phyloP scores from a whole-genome alignment of 1,284 basidiomycete species.

The Cutaneotrichosporon sp. region DNA sequence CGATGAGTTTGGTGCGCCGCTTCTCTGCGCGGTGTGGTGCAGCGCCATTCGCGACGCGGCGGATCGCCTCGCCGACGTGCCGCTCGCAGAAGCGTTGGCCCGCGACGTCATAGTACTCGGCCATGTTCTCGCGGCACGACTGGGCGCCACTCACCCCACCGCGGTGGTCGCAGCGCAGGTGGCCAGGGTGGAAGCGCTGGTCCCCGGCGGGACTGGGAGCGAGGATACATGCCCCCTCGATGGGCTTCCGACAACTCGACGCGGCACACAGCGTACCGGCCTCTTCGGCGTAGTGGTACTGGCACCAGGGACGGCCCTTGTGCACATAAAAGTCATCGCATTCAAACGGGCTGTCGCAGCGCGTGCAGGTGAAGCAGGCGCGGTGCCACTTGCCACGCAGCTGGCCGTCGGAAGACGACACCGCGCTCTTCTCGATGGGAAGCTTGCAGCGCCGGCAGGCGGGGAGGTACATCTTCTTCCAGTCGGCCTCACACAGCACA shows the following conservation, averaged over 20 bases:
- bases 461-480: constrained; percentile 91
- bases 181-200: constrained; percentile 78
- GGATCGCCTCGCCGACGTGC: constrained; percentile 58
- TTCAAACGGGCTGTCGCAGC: constrained; percentile 80
- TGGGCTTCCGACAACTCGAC: constrained; percentile 73
- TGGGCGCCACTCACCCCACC: constrained; percentile 54
- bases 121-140: constrained; percentile 40
- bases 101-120: constrained; percentile 81
- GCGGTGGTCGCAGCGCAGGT: constrained; percentile 61
- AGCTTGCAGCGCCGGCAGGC: constrained; percentile 76
- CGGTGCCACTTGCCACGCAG: constrained; percentile 88
- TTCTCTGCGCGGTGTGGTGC: constrained; percentile 19
- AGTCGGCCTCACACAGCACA: constrained; percentile 76
- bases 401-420: constrained; percentile 85
- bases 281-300: constrained; percentile 83
- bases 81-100: constrained; percentile 76
- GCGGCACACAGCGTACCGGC: constrained; percentile 78
- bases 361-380: constrained; percentile 80
- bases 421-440: constrained; percentile 82
- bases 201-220: constrained; percentile 61
- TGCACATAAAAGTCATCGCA: constrained; percentile 84
- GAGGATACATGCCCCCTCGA: constrained; percentile 85
- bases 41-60: constrained; percentile 7
- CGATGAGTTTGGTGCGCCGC: constrained; percentile 20
- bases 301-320: constrained; percentile 80